Base-by-base conservation (phyloP, 139 green algal species). In the Tetradesmus obliquus region DNA sequence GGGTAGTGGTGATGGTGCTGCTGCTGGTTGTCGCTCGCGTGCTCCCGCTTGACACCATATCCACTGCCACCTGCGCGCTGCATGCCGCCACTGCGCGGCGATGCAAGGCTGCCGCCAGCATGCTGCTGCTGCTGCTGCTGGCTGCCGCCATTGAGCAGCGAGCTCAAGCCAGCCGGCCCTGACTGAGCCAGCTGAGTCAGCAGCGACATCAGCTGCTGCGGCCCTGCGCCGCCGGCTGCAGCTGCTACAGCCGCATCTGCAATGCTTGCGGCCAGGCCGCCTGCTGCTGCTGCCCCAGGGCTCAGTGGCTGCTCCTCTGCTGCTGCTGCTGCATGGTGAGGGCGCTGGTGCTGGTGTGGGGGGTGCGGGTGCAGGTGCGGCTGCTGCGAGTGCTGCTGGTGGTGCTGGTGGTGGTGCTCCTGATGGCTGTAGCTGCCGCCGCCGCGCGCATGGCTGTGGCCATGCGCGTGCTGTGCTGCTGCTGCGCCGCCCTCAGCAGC, bases 41-140 rank as follows among this genome's bases (percentile, higher is more conserved):
- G 66, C 66, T 76, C 66, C n/a, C 66, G 66, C 15, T 76, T 76
- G 66, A 76, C 15, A 24, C 15, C 66, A 76, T 76, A 76, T 24
- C 1, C 5, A 19, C 66, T 76, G 66, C 66, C 66, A 76, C 60
- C 32, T 45, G 32, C 32, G 32, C 32, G 32, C 32, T 45, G 32
- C 32, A 45, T 45, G 32, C 32, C 32, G 32, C 32, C 60, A 19
- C 7, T 71, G 60, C 60, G 60, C 60, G 66, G 66, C 17, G 66
- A 76, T 24, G 66, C 66, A 3, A 76, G 15, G 15, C 5, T 89
- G 58, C 57, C 20, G 24, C 45, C 19, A 17, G n/a, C 55, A 76
- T 88, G 84, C 84, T 88, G 84, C 60, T 89, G 84, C 84, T 60
- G 84, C 15, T 69, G 62, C 13, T 82, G 13, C 45, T 45, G 82